phyloP scores from a whole-genome alignment of 2,329 filamentous ascomycete genomes.

The Cladophialophora immunda region DNA sequence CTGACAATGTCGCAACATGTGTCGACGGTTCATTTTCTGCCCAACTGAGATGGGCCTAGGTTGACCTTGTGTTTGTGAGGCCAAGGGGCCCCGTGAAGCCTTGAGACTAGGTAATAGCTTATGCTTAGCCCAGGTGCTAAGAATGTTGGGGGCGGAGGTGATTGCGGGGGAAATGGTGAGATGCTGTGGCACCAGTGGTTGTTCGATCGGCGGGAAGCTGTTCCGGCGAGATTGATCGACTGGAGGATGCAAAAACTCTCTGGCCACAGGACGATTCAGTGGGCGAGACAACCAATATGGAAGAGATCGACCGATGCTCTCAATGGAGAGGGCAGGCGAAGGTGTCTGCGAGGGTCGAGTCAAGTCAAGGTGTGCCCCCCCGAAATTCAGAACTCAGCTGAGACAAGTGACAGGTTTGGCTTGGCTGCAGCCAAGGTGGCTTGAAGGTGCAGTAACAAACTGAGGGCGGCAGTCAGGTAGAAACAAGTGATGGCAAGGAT shows the following conservation, averaged over 20 bases:
- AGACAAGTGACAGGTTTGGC: neutral
- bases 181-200: too few relatives aligned
- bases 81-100: neutral
- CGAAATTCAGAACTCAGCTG: neutral
- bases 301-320: neutral
- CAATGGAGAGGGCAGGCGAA: neutral
- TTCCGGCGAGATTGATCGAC: neutral
- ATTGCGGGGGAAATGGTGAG: neutral
- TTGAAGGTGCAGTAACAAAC: neutral
- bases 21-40: neutral
- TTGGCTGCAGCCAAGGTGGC: neutral
- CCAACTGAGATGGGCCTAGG: neutral
- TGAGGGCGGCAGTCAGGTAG: neutral
- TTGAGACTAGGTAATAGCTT: too few relatives aligned
- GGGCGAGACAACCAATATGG: neutral
- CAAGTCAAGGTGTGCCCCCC: neutral
- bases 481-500: neutral
- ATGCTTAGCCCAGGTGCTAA: neutral
- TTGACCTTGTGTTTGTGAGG: neutral
- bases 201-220: neutral
- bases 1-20: neutral
- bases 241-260: neutral
- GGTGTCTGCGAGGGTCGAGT: neutral
- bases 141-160: neutral
- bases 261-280: neutral